Conservation (phyloP, 2,329 filamentous ascomycete genomes). For the Stachybotrys chartarum region DNA sequence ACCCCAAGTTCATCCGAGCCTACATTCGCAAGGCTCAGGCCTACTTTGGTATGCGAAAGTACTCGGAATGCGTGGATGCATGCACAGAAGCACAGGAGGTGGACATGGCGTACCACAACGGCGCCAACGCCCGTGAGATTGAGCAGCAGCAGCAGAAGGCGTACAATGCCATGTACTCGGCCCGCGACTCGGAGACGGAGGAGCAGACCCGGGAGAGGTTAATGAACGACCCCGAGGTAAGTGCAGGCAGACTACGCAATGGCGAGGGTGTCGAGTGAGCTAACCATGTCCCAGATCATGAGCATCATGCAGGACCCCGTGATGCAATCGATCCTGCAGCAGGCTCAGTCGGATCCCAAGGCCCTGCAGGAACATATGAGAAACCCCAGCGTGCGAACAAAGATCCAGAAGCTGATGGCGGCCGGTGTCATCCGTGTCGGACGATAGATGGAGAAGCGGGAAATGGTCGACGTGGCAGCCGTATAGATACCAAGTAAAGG, state of each 20-base stretch:
- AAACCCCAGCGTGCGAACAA: conserved; percentile 75
- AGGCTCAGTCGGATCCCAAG: conserved; percentile 87
- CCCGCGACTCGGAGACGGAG: conserved; percentile 90
- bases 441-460: conserved; percentile 17
- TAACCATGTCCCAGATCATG: conserved; percentile 57
- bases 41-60: conserved; percentile 96
- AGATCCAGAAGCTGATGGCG: conserved; percentile 91
- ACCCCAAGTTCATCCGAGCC: conserved; percentile 86
- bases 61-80: conserved; percentile 87
- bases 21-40: conserved; percentile 96
- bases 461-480: background rate
- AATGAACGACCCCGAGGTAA: conserved; percentile 81
- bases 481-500: background rate
- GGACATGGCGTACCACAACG: conserved; percentile 60
- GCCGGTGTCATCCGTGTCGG: conserved; percentile 86
- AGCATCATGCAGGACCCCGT: conserved; percentile 88
- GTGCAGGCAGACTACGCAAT: conserved; percentile 18
- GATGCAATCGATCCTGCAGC: conserved; percentile 96
- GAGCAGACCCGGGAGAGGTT: conserved; percentile 91
- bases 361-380: conserved; percentile 96
- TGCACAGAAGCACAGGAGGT: conserved; percentile 74
- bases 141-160: conserved; percentile 93
- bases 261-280: background rate
- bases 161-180: conserved; percentile 78
- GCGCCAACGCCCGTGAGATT: conserved; percentile 84